A percentile compares a stretch with the other conserved stretches of the same genome.
Conservation (phyloP, 768 basidiomycete species). For the Lactifluus subvellereus region DNA sequence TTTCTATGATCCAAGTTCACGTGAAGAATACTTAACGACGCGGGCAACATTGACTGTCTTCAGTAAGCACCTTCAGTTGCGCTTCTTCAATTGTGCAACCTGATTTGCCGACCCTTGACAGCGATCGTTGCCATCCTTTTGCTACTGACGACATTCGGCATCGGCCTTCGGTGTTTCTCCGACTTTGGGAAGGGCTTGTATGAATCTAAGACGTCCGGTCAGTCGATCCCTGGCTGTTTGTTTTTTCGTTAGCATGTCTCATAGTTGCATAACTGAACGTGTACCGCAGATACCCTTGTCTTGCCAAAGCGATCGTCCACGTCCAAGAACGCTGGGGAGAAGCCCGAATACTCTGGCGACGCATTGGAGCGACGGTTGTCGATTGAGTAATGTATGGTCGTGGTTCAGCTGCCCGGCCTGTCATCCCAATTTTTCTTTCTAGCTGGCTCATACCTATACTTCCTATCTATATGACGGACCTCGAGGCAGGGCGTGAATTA, state of each 20-base stretch:
- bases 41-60: constrained; percentile 75
- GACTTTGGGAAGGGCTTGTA: constrained; percentile 81
- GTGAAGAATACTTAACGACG: constrained; percentile 57
- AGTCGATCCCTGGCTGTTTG: constrained; percentile 35
- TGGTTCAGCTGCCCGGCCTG: neutral
- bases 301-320: neutral
- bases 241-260: neutral
- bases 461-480: neutral
- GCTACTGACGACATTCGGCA: constrained; percentile 63
- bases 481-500: no score
- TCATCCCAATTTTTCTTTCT: neutral
- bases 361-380: constrained; percentile 62
- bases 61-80: constrained; percentile 44
- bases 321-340: constrained; percentile 33
- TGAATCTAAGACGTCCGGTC: constrained; percentile 68
- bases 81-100: neutral
- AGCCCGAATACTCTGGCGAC: constrained; percentile 48
- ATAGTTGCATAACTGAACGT: constrained; percentile 2
- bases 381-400: constrained; percentile 48
- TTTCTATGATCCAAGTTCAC: constrained; percentile 62
- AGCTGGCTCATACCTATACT: neutral
- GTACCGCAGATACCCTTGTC: constrained; percentile 17
- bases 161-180: constrained; percentile 72
- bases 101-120: constrained; percentile 29
- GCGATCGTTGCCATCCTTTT: constrained; percentile 74